Conservation (phyloP, 495 filamentous ascomycete genomes). For the Evernia prunastri region DNA sequence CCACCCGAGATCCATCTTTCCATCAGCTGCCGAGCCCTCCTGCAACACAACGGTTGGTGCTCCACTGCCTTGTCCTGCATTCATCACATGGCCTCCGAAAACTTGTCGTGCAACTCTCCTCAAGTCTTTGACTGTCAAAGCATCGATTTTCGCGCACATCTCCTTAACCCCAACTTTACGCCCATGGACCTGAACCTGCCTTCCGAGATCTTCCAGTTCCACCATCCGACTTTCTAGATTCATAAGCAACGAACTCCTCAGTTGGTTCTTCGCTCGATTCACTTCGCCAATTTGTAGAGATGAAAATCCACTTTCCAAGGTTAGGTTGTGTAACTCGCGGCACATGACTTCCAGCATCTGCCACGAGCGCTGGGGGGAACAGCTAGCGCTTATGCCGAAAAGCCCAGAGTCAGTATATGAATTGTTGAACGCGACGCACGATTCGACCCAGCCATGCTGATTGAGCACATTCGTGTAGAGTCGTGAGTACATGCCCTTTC, state of each 20-base stretch:
- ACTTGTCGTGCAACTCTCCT: slow-evolving; percentile 76
- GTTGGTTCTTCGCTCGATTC: slow-evolving; percentile 95
- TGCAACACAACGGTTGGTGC: slow-evolving; percentile 93
- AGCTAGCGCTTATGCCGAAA: slow-evolving; percentile 87
- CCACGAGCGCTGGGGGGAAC: slow-evolving; percentile 63
- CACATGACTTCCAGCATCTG: slow-evolving; percentile 92
- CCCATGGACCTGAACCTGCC: slow-evolving; percentile 93
- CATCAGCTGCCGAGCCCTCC: slow-evolving; percentile 58
- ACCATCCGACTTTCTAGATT: slow-evolving; percentile 97
- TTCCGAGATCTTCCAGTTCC: slow-evolving; percentile 92
- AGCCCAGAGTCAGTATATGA: slow-evolving; percentile 92
- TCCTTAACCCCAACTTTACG: slow-evolving; percentile 83
- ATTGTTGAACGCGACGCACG: slow-evolving; percentile 92
- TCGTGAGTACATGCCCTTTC: slow-evolving; percentile 98
- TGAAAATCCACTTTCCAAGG: slow-evolving; percentile 60
- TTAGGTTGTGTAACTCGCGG: slow-evolving; percentile 73
- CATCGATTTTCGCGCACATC: slow-evolving; percentile 86
- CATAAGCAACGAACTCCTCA: slow-evolving; percentile 86
- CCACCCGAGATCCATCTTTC: slow-evolving; percentile 58
- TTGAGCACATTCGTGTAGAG: slow-evolving; percentile 97
- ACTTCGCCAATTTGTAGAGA: slow-evolving; percentile 74
- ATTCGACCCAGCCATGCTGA: slow-evolving; percentile 94
- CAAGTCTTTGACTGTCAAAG: slow-evolving; percentile 72
- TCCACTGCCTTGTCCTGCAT: slow-evolving; percentile 72
- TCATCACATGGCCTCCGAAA: slow-evolving; percentile 68